Evolutionary conservation across 805 yeast species (phyloP).

Genomic region (Clavispora vitiphila): DNA sequence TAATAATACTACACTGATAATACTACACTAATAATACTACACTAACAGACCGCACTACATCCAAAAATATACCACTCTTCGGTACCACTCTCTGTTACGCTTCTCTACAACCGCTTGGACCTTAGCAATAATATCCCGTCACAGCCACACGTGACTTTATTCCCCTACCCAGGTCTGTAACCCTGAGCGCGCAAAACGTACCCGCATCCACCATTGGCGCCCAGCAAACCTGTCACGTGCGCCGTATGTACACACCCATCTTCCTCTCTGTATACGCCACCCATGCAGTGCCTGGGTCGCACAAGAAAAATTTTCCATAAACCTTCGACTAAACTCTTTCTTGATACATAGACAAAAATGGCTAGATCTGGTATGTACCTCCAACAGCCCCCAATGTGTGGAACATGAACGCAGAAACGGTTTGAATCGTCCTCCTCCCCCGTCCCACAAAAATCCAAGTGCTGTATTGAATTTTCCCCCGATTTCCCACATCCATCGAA

Average conservation of each 20-base stretch:
- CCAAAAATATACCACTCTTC: too few relatives aligned
- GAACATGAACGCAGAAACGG: background rate
- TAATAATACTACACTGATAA: too few relatives aligned
- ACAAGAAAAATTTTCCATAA: constrained; percentile 13
- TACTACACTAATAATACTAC: too few relatives aligned
- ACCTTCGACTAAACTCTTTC: constrained; percentile 8
- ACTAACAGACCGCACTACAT: too few relatives aligned
- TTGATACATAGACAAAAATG: constrained; percentile 37
- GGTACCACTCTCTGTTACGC: too few relatives aligned
- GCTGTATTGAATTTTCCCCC: too few relatives aligned
- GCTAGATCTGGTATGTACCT: constrained; percentile 61
- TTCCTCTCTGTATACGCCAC: background rate
- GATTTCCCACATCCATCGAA: too few relatives aligned
- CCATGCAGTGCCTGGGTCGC: constrained; percentile 11
- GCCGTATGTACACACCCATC: background rate
- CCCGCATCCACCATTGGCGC: background rate
- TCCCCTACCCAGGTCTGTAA: background rate
- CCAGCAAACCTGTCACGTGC: background rate
- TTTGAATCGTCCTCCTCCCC: background rate
- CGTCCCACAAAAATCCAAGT: too few relatives aligned
- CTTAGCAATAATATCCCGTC: background rate
- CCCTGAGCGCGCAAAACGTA: background rate
- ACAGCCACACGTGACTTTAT: background rate
- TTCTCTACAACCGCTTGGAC: too few relatives aligned
- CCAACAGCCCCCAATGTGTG: background rate